phyloP scores from a whole-genome alignment of 345 rosid species.

The Zanthoxylum bungeanum region DNA sequence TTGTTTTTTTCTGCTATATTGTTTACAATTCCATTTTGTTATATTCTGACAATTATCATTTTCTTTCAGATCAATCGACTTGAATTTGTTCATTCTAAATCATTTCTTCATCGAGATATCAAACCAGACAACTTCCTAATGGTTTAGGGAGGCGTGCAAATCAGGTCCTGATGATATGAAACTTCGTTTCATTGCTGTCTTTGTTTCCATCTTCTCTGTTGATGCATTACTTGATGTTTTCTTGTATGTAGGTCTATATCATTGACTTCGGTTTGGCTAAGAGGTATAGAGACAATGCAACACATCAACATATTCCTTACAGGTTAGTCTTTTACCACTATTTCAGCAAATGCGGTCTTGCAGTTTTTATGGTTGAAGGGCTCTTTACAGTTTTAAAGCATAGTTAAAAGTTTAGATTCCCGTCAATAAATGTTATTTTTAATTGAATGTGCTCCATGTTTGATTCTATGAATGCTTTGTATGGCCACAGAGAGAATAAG shows the following conservation, averaged over 20 bases:
- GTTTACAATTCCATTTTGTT: neutral
- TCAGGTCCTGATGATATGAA: conserved; percentile 45
- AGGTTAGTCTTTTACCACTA: conserved; percentile 39
- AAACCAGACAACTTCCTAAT: conserved; percentile 92
- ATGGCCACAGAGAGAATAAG: conserved; percentile 73
- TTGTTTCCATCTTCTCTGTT: conserved; percentile 6
- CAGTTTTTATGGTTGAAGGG: neutral
- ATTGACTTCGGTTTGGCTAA: conserved; percentile 94
- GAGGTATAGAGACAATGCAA: conserved; percentile 76
- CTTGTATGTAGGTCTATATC: conserved; percentile 54
- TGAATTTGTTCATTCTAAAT: conserved; percentile 84
- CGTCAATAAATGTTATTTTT: neutral
- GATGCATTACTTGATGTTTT: conserved; percentile 8
- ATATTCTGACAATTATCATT: conserved; percentile 10
- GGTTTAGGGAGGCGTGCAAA: conserved; percentile 87
- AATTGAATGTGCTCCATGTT: neutral
- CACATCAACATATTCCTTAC: conserved; percentile 86
- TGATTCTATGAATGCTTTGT: neutral
- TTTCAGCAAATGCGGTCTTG: neutral
- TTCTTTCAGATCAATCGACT: conserved; percentile 68
- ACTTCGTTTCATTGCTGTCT: neutral
- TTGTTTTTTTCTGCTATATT: conserved; percentile 9
- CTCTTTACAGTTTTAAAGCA: neutral
- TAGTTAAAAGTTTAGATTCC: neutral
- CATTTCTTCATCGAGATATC: conserved; percentile 85